These are phyloP conservation scores for Calocybe cyanea DNA, from an alignment of 768 basidiomycete genomes.

Conservation along the genomic window DNA sequence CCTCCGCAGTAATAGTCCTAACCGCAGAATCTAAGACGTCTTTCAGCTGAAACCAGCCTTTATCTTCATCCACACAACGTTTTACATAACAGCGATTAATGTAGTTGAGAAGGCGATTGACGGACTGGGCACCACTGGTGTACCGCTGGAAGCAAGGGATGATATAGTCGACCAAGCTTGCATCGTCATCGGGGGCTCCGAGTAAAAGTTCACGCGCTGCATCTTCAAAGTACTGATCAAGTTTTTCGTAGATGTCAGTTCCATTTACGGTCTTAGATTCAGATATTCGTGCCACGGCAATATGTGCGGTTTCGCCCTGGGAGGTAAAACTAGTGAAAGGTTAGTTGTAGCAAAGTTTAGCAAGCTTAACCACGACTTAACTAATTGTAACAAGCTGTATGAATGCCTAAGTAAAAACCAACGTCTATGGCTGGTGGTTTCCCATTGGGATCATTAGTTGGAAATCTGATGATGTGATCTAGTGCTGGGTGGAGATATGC, in stretches of 20 bases:
- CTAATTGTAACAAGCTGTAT: constrained; percentile 84
- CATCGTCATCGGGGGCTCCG: constrained; percentile 63
- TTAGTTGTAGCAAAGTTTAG: constrained; percentile 14
- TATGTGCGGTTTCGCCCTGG: constrained; percentile 46
- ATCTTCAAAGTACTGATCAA: constrained; percentile 68
- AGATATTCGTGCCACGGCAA: constrained; percentile 22
- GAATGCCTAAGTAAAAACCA: constrained; percentile 70
- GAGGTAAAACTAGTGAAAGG: constrained; percentile 42
- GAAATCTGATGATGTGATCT: constrained; percentile 72
- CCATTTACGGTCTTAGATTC: constrained; percentile 40
- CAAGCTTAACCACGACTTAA: constrained; percentile 32
- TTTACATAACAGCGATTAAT: constrained; percentile 77
- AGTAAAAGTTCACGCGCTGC: constrained; percentile 58
- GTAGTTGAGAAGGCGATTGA: constrained; percentile 73
- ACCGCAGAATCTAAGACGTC: constrained; percentile 63
- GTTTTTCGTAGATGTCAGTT: constrained; percentile 67
- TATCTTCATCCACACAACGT: constrained; percentile 74
- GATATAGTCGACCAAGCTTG: constrained; percentile 64
- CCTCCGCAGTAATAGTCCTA: constrained; percentile 43
- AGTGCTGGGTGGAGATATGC: constrained; percentile 71
- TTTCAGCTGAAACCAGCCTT: constrained; percentile 67
- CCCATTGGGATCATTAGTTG: constrained; percentile 48
- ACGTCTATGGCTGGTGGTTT: constrained; percentile 73
- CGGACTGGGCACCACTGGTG: constrained; percentile 60
- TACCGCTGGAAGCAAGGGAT: constrained; percentile 70